Evolutionary conservation across 768 basidiomycete species (phyloP).

Genomic region (Panaeolus cyanescens): DNA sequence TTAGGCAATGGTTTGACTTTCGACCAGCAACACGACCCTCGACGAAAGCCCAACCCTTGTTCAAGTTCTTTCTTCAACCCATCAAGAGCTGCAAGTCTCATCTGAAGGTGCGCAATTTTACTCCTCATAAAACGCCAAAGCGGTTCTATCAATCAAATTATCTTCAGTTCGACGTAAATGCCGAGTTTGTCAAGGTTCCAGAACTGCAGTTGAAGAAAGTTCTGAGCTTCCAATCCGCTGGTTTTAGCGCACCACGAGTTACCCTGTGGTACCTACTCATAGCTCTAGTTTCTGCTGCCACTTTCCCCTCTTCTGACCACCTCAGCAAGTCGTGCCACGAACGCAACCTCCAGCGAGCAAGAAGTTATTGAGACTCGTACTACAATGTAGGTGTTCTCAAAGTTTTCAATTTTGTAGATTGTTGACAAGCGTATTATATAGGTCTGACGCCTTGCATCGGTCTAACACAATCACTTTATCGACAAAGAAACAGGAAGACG

Average conservation of each 20-base stretch:
- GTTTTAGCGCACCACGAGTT: slow-evolving; percentile 11
- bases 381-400: slow-evolving; percentile 13
- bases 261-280: slow-evolving; percentile 19
- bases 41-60: background rate
- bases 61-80: background rate
- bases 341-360: background rate
- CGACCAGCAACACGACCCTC: background rate
- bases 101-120: background rate
- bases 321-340: slow-evolving; percentile 10
- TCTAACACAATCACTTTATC: slow-evolving; percentile 26
- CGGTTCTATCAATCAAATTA: slow-evolving; percentile 12
- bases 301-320: slow-evolving; percentile 18
- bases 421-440: slow-evolving; percentile 13
- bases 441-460: slow-evolving; percentile 22
- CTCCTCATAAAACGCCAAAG: background rate
- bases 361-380: slow-evolving; percentile 6
- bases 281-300: slow-evolving; percentile 17
- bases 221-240: slow-evolving; percentile 29
- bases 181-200: slow-evolving; percentile 26
- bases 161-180: slow-evolving; percentile 25
- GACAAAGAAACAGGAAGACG: slow-evolving; percentile 22
- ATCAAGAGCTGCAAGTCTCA: no score
- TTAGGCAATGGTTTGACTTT: background rate
- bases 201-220: slow-evolving; percentile 27
- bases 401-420: slow-evolving; percentile 5